Base-by-base conservation (phyloP, 2,329 filamentous ascomycete species). In the Cytospora leucostoma region DNA sequence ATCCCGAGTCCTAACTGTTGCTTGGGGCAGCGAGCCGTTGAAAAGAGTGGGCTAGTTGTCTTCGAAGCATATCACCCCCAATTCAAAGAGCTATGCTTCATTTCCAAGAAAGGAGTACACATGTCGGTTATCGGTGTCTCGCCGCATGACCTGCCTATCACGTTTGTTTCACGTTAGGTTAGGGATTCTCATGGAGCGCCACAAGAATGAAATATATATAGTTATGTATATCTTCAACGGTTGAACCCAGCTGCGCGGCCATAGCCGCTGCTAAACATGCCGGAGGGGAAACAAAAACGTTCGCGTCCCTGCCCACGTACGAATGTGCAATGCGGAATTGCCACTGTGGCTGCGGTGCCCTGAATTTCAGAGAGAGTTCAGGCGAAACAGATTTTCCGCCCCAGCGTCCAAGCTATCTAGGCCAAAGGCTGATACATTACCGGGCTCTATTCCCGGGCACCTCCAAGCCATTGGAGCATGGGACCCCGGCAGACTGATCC, bases 181-280 rank as follows among this genome's bases (percentile, higher is more conserved):
- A 15, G 40, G 17, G 40, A 19, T n/a, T n/a, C 13, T 8, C 40
- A 4, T n/a, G 17, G 40, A 44, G 40, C 7, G 40, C 40, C n/a
- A 44, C 40, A 15, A 44, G 40, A 44, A 44, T 3, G 27, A 27
- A 27, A 27, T 27, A 27, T 27, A 27, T 27, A 27, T 27, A 27
- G 27, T 27, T 51, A 44, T 59, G 47, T 51, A 61, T 38, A 19
- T 49, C 58, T 52, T 40, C 51, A 52, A 53, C 50, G 50, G 58
- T 53, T 34, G 49, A 57, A 55, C 35, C 54, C 51, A 53, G 49
- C 40, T 54, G n/a, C 35, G 50, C 59, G 50, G 59, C 47, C 56
- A 53, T 50, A 63, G 61, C 61, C 61, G 61, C 61, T 35, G 49
- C 55, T 54, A 64, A 55, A 34, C 33, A 33, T 62, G 54, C 53